Base-by-base conservation (phyloP, 23 red algal species). In the Agarophyton chilense region DNA sequence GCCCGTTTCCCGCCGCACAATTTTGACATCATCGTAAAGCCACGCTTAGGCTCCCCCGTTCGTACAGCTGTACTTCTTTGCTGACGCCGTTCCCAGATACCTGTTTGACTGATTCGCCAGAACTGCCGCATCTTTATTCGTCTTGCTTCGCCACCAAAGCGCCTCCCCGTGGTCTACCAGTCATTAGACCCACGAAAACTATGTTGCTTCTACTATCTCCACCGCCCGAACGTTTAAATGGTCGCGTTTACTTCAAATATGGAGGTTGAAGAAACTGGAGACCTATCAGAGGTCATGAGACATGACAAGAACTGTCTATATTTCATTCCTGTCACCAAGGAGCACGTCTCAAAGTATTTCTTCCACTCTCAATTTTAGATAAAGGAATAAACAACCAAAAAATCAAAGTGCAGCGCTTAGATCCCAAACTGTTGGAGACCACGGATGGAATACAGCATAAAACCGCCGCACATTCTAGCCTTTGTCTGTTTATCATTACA, bases 331-430 rank as follows among this genome's bases (percentile, higher is more conserved):
- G 75, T 99, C 49, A 99, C 86, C 67, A 72, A 77, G 39, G 49
- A 90, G 12, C 95, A 82, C 43, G 93, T 87, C 18, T 38, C 96
- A 45, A 72, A 93, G 24, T 99, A 99, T 65, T 99, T 99, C 66
- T 91, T 90, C 39, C 81, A 79, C 10, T 99, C 97, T 16, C 97
- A 94, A 13, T 99, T 99, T 53, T 99, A 99, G 94, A 99, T 51
- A 4, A 58, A 31, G 33, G 45, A 0, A 94, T 89, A 65, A 96
- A 96, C 88, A 99, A 99, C 64, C 93, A 99, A 53, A 65, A 92
- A 35, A 78, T 96, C 74, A 86, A 89, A 16, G 89, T 96, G 93
- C 97, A 99, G 50, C 70, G 63, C 28, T 85, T 95, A 9, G 89
- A 99, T 56, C 84, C 66, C 24, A 56, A 83, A 40, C 33, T 96